Evolutionary conservation across 495 filamentous ascomycete species (phyloP).

Genomic region (Hyaloscypha variabilis): DNA sequence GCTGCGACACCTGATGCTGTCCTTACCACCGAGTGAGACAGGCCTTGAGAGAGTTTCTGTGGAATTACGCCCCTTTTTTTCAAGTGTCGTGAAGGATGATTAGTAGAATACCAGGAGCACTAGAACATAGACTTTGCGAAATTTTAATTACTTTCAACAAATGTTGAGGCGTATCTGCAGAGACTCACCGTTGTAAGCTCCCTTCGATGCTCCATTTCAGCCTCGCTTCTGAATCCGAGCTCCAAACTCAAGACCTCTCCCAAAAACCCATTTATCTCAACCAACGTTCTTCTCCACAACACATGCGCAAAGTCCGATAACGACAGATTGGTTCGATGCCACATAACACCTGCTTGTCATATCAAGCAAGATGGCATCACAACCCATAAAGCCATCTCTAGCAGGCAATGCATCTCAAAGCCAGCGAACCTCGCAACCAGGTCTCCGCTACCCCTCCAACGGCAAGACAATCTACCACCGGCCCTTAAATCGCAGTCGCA

Average conservation of each 20-base stretch:
- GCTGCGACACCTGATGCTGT: background rate
- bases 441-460: conserved; percentile 91
- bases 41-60: background rate
- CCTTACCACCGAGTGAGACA: conserved; percentile 10
- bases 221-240: background rate
- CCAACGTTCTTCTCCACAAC: background rate
- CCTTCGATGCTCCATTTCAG: background rate
- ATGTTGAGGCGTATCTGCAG: background rate
- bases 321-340: conserved; percentile 12
- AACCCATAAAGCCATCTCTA: conserved; percentile 40
- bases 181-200: background rate
- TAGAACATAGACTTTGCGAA: background rate
- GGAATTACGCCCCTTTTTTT: background rate
- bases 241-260: background rate
- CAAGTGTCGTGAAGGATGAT: background rate
- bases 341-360: conserved; percentile 5
- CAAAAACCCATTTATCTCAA: background rate
- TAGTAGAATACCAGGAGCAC: background rate
- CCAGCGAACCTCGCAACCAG: conserved; percentile 42
- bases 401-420: conserved; percentile 31
- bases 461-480: conserved; percentile 98
- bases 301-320: conserved; percentile 5
- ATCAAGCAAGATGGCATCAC: conserved; percentile 39
- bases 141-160: background rate
- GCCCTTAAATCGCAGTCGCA: conserved; percentile 84